Percentiles rank a stretch among this genome's conserved stretches.
These are phyloP conservation scores for Metschnikowia cerradonensis DNA, from an alignment of 805 yeast species.

Conservation along the genomic window DNA sequence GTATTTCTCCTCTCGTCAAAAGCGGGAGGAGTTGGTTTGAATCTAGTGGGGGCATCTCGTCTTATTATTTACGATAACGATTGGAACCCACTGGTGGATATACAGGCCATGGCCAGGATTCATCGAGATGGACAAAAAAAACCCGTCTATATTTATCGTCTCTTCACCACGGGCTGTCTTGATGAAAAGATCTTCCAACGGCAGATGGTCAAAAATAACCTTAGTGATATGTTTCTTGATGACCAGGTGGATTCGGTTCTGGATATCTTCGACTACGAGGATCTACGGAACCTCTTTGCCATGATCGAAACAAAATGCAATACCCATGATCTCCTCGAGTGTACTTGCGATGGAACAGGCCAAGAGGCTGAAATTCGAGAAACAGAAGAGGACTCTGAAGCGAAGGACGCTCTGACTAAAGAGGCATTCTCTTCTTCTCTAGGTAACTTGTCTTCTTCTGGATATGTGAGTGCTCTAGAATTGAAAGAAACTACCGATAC, in stretches of 20 bases:
- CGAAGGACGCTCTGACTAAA: not conserved
- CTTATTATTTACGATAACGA: conserved; percentile 85
- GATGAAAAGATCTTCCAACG: conserved; percentile 94
- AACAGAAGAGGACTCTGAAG: conserved; percentile 8
- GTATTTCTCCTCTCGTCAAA: conserved; percentile 81
- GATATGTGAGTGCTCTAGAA: conserved; percentile 59
- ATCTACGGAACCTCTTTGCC: conserved; percentile 71
- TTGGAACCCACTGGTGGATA: conserved; percentile 93
- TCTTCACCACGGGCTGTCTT: conserved; percentile 82
- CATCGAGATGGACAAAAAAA: conserved; percentile 88
- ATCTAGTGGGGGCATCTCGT: conserved; percentile 85
- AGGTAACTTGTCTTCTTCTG: conserved; percentile 9
- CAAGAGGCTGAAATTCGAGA: conserved; percentile 17
- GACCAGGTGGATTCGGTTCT: conserved; percentile 42
- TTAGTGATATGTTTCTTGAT: conserved; percentile 67
- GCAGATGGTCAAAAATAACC: conserved; percentile 76
- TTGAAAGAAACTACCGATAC: conserved; percentile 27
- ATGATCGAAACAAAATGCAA: conserved; percentile 51
- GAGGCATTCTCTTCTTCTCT: not conserved
- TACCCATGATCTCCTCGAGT: conserved; percentile 74
- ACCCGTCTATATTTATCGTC: conserved; percentile 76
- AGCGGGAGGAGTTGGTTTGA: conserved; percentile 92
- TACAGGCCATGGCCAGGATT: conserved; percentile 93
- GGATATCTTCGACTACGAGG: conserved; percentile 65
- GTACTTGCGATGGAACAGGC: conserved; percentile 52